Percentiles rank a stretch among this genome's conserved stretches.
Conservation (phyloP, 495 filamentous ascomycete genomes). For the Viridothelium virens region DNA sequence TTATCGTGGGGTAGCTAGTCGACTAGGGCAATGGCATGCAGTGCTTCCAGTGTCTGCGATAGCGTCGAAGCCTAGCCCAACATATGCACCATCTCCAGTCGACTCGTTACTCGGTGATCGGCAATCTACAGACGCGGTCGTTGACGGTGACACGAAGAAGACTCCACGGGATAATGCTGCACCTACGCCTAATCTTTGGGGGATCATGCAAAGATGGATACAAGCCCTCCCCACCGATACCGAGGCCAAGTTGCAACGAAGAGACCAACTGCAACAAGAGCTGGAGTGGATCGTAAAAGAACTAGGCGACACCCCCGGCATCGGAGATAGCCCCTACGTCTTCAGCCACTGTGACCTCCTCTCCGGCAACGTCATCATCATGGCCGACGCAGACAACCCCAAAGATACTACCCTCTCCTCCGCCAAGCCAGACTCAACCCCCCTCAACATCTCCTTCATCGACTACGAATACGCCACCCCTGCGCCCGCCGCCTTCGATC, state of each 20-base stretch:
- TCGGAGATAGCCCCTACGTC: conserved; percentile 69
- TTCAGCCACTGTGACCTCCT: conserved; percentile 95
- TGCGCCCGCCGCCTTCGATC: conserved; percentile 92
- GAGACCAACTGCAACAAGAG: conserved; percentile 63
- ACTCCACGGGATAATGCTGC: conserved; percentile 14
- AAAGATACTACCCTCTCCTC: neutral
- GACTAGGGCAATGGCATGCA: conserved; percentile 90
- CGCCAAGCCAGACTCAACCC: too few relatives aligned
- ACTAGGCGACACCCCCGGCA: conserved; percentile 63
- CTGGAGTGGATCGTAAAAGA: conserved; percentile 58
- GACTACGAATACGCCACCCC: conserved; percentile 92
- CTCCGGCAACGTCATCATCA: conserved; percentile 86
- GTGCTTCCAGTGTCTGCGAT: conserved; percentile 49
- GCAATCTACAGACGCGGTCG: neutral
- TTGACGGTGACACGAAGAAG: conserved; percentile 18
- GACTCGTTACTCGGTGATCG: conserved; percentile 10
- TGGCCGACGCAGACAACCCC: conserved; percentile 22
- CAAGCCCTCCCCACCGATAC: conserved; percentile 68
- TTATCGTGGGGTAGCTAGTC: conserved; percentile 73
- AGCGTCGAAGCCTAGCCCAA: conserved; percentile 21
- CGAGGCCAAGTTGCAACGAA: conserved; percentile 55
- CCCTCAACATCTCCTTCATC: conserved; percentile 70
- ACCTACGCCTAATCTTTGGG: conserved; percentile 73
- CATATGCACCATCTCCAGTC: conserved; percentile 2
- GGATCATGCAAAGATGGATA: conserved; percentile 92